phyloP scores from a whole-genome alignment of 129 eudicot species.

The Escallonia herrerae region DNA sequence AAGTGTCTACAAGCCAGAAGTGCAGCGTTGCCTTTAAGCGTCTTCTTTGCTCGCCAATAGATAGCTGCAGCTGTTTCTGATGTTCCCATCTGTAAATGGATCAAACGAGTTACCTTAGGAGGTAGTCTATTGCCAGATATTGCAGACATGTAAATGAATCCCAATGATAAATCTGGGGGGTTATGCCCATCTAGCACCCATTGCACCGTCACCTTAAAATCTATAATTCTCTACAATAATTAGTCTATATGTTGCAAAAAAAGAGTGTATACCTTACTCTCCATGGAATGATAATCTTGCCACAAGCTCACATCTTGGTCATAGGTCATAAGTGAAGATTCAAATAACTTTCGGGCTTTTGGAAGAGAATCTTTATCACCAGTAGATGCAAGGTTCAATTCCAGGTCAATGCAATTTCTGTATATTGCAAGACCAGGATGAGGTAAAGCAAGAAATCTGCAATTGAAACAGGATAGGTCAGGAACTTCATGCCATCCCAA shows the following conservation, averaged over 20 bases:
- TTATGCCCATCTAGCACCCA: neutral
- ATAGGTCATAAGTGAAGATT: slow-evolving; percentile 78
- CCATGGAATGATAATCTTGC: slow-evolving; percentile 78
- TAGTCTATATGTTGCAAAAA: neutral
- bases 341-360: slow-evolving; percentile 56
- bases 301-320: slow-evolving; percentile 66
- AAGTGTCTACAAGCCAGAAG: slow-evolving; percentile 17
- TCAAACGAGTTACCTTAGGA: neutral
- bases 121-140: neutral
- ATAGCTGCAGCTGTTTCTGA: slow-evolving; percentile 82
- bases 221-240: slow-evolving; percentile 4
- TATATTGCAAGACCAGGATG: slow-evolving; percentile 72
- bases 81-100: slow-evolving; percentile 69
- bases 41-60: slow-evolving; percentile 78
- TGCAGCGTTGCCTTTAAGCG: slow-evolving; percentile 30
- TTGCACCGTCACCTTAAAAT: neutral
- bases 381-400: slow-evolving; percentile 49
- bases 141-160: neutral
- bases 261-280: slow-evolving; percentile 45
- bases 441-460: slow-evolving; percentile 77
- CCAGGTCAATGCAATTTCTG: slow-evolving; percentile 71
- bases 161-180: neutral
- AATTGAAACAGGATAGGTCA: slow-evolving; percentile 2
- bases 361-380: slow-evolving; percentile 45
- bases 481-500: neutral